phyloP scores from a whole-genome alignment of 768 basidiomycete genomes.

The Nevesoporus exiguus region DNA sequence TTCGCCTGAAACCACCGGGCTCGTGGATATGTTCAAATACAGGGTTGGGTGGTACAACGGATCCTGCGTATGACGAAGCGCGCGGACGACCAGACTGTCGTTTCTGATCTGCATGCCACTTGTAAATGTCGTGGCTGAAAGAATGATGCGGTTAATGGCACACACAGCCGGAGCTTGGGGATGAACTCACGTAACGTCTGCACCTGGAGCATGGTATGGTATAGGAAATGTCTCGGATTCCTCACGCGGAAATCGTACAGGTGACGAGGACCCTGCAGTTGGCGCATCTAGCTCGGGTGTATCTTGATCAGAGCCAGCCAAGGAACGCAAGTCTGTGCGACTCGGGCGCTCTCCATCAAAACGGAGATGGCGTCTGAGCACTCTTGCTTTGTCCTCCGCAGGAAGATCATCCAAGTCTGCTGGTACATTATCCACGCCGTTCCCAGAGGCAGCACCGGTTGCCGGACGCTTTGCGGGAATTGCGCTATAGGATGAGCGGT shows the following conservation, averaged over 20 bases:
- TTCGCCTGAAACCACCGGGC: constrained; percentile 91
- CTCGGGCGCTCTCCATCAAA: constrained; percentile 56
- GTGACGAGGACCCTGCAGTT: constrained; percentile 25
- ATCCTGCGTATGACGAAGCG: constrained; percentile 66
- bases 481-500: constrained; percentile 33
- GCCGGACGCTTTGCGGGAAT: constrained; percentile 37
- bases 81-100: constrained; percentile 60
- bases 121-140: constrained; percentile 87
- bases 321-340: constrained; percentile 23
- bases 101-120: constrained; percentile 81
- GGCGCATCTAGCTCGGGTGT: constrained; percentile 14
- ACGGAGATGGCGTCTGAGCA: constrained; percentile 79
- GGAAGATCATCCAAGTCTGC: constrained; percentile 58
- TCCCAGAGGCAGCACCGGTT: constrained; percentile 25
- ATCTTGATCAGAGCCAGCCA: constrained; percentile 25
- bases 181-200: constrained; percentile 83
- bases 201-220: constrained; percentile 81
- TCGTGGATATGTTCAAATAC: constrained; percentile 92
- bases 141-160: constrained; percentile 1
- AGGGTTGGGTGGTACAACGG: constrained; percentile 54
- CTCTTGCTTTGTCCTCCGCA: constrained; percentile 80
- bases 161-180: constrained; percentile 12
- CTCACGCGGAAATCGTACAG: constrained; percentile 35
- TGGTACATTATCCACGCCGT: constrained; percentile 29
- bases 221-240: constrained; percentile 79